Conservation (phyloP, 345 rosid species). For the Microcos paniculata region DNA sequence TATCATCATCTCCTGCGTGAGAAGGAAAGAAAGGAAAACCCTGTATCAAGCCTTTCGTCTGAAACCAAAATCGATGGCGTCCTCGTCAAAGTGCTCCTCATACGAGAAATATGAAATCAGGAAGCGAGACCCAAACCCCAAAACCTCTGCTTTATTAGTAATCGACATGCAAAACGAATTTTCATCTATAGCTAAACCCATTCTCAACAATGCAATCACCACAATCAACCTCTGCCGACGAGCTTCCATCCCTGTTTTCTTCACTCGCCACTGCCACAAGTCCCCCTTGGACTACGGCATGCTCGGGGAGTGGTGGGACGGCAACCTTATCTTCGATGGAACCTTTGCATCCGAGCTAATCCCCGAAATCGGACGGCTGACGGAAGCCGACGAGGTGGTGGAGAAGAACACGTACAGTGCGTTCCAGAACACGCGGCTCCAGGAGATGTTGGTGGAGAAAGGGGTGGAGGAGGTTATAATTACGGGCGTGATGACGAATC, state of each 20-base stretch:
- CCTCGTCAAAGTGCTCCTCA: constrained; percentile 14
- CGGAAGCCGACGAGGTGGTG: constrained; percentile 42
- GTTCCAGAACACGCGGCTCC: constrained; percentile 49
- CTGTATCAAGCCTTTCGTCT: neutral
- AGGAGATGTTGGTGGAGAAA: constrained; percentile 47
- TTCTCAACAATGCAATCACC: constrained; percentile 46
- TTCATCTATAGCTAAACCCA: constrained; percentile 54
- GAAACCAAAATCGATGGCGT: constrained; percentile 11
- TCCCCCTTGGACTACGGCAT: constrained; percentile 51
- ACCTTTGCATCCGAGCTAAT: constrained; percentile 52
- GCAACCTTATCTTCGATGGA: constrained; percentile 57
- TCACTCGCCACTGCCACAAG: constrained; percentile 76
- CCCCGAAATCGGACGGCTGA: constrained; percentile 36
- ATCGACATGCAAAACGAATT: constrained; percentile 72
- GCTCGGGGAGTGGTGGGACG: constrained; percentile 75
- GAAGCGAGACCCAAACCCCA: constrained; percentile 52
- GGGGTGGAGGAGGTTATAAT: constrained; percentile 77
- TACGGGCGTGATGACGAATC: constrained; percentile 71
- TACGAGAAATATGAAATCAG: constrained; percentile 55
- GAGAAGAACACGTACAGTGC: constrained; percentile 79
- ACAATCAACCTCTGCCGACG: constrained; percentile 65
- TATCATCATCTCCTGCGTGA: too few relatives aligned
- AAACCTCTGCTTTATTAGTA: constrained; percentile 51
- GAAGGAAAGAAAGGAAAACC: neutral
- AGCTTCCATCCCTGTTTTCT: constrained; percentile 64